Evolutionary conservation across 2,329 filamentous ascomycete genomes (phyloP).

Genomic region (Rhynchosporium agropyri): DNA sequence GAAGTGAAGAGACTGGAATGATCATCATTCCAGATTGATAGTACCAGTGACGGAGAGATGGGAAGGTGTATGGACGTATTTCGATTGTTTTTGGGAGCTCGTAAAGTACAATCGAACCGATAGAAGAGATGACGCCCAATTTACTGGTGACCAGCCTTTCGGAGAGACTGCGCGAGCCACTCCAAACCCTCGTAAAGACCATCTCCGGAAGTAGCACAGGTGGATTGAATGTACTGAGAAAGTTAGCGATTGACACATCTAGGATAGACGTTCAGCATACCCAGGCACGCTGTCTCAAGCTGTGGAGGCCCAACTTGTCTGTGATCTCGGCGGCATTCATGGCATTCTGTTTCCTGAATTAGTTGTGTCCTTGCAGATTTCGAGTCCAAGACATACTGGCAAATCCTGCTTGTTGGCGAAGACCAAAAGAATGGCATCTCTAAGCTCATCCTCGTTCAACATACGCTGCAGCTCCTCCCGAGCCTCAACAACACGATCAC

Average conservation of each 20-base stretch:
- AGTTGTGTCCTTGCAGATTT: constrained; percentile 33
- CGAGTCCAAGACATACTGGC: constrained; percentile 64
- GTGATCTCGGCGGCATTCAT: constrained; percentile 99
- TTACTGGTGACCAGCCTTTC: constrained; percentile 72
- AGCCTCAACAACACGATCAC: constrained; percentile 96
- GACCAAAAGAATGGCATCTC: constrained; percentile 93
- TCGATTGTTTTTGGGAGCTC: constrained; percentile 39
- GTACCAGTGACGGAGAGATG: constrained; percentile 40
- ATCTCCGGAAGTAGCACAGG: constrained; percentile 97
- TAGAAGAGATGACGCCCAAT: constrained; percentile 36
- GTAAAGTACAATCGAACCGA: constrained; percentile 35
- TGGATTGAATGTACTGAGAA: constrained; percentile 94
- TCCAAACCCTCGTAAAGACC: constrained; percentile 99
- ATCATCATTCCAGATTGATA: constrained; percentile 34
- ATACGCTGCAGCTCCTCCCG: constrained; percentile 96
- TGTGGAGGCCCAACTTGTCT: constrained; percentile 99
- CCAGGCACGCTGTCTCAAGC: constrained; percentile 97
- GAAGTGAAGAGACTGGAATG: constrained; percentile 42
- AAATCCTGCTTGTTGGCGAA: constrained; percentile 99
- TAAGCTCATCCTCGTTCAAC: constrained; percentile 98
- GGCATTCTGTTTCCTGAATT: constrained; percentile 70
- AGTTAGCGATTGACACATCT: constrained; percentile 24
- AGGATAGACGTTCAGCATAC: constrained; percentile 60
- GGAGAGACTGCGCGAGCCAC: constrained; percentile 83
- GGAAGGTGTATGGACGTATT: constrained; percentile 39